phyloP scores from a whole-genome alignment of 2,329 filamentous ascomycete species.

The Sporothrix schenckii region DNA sequence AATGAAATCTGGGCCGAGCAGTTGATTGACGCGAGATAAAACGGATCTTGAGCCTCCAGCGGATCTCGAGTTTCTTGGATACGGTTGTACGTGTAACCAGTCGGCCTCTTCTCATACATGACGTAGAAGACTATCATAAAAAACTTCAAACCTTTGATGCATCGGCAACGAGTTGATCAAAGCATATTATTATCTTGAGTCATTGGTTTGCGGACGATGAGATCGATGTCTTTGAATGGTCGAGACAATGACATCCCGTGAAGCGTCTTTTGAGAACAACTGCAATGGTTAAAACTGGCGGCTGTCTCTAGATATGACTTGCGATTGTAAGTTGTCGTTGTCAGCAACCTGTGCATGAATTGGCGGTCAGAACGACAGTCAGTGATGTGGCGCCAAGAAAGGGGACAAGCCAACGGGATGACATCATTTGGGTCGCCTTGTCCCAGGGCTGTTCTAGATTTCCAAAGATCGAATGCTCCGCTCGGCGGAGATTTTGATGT shows the following conservation, averaged over 20 bases:
- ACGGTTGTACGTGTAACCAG: too few species aligned
- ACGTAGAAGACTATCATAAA: too few species aligned
- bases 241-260: background rate
- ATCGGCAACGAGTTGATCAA: too few species aligned
- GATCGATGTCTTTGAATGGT: background rate
- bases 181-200: background rate
- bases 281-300: too few species aligned
- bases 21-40: too few species aligned
- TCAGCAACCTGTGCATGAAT: background rate
- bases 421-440: conserved; percentile 8
- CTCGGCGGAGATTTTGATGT: background rate
- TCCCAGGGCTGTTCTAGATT: background rate
- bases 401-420: background rate
- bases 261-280: too few species aligned
- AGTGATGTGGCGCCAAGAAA: conserved; percentile 2
- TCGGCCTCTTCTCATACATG: too few species aligned
- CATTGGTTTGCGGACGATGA: background rate
- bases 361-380: background rate
- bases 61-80: too few species aligned
- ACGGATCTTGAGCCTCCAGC: too few species aligned
- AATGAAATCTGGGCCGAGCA: too few species aligned
- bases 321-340: background rate
- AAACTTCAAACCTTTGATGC: too few species aligned
- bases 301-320: background rate
- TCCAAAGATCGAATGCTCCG: background rate